Evolutionary conservation across 2,329 filamentous ascomycete genomes (phyloP), one percentile per base, ranked within the genome.

Genomic region (Penicillium hordei): DNA sequence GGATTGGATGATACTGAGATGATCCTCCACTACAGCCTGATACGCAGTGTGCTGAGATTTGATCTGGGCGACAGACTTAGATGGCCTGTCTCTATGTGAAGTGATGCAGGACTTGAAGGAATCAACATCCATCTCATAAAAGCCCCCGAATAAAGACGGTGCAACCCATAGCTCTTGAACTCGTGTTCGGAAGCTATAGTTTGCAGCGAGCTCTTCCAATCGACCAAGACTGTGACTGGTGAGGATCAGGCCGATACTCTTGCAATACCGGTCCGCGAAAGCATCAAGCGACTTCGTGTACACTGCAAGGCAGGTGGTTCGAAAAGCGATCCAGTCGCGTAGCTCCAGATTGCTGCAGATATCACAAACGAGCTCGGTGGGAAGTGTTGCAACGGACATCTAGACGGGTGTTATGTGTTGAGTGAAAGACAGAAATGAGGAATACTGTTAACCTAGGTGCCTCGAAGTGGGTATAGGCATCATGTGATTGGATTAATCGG

Each of bases 161-260:
- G 38, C 34, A 23, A 39, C 25, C 42, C 51, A 53, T 53, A 53
- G 25, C 19, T 53, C 21, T 48, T 36, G 51, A 6, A 53, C 42
- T 45, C 51, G 51, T 39, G 19, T 19, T 21, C 43, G 23, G 21
- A 46, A 15, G 21, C 6, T 36, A n/a, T 45, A 13, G 13, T 53
- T 45, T 29, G 39, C 10, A 7, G 42, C 29, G 9, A 53, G 33
- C 23, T 45, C 21, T 53, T 53, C 40, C 13, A 53, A 21, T 36
- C 34, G 40, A 45, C 31, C 15, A 39, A 53, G 19, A 43, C 51
- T 43, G 27, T 53, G 19, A 36, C 51, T 36, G 15, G 40, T 53
- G 51, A 27, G 19, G 6, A 53, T 39, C 40, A 53, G 31, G 19
- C 51, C 27, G 34, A 53, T 46, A 21, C 31, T 53, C 5, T 38